Conservation (phyloP, 1,284 basidiomycete species). For the Volvariella surrecta region DNA sequence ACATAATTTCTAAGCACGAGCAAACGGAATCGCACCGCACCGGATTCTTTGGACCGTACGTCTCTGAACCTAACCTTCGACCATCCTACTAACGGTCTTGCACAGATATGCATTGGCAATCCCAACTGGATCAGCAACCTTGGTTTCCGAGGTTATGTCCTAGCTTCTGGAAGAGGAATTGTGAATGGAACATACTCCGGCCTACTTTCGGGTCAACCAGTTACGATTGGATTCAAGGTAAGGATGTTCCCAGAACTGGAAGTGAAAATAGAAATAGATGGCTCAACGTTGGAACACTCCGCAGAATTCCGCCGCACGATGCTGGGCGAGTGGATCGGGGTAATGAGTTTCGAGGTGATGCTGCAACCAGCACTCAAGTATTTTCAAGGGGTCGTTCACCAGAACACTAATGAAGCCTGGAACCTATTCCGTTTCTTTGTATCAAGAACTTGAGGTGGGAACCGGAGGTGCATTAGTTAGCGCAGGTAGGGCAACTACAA, state of each 20-base stretch:
- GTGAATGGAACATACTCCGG: conserved; percentile 36
- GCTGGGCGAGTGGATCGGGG: conserved; percentile 34
- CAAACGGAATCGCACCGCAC: conserved; percentile 34
- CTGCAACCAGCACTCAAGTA: conserved; percentile 1
- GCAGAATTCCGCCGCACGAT: conserved; percentile 35
- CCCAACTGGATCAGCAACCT: conserved; percentile 30
- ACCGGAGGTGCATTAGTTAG: conserved; percentile 31
- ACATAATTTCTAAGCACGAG: conserved; percentile 37
- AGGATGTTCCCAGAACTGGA: no score
- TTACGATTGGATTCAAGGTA: conserved; percentile 36
- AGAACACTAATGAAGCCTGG: conserved; percentile 41
- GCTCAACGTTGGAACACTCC: neutral
- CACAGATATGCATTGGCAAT: conserved; percentile 31
- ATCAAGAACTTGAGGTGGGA: conserved; percentile 35
- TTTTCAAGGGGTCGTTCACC: conserved; percentile 29
- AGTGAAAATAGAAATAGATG: no score
- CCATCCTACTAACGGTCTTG: neutral
- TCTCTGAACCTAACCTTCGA: conserved; percentile 1
- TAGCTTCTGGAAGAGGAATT: conserved; percentile 33
- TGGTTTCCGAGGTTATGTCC: conserved; percentile 33
- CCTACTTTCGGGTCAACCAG: conserved; percentile 27
- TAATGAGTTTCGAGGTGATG: conserved; percentile 8
- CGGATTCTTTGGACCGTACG: conserved; percentile 37
- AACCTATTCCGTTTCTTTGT: conserved; percentile 34
- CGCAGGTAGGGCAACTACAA: conserved; percentile 27